These are phyloP conservation scores for Cystoisospora suis DNA, from an alignment of 169 alveolate species.

Conservation along the genomic window DNA sequence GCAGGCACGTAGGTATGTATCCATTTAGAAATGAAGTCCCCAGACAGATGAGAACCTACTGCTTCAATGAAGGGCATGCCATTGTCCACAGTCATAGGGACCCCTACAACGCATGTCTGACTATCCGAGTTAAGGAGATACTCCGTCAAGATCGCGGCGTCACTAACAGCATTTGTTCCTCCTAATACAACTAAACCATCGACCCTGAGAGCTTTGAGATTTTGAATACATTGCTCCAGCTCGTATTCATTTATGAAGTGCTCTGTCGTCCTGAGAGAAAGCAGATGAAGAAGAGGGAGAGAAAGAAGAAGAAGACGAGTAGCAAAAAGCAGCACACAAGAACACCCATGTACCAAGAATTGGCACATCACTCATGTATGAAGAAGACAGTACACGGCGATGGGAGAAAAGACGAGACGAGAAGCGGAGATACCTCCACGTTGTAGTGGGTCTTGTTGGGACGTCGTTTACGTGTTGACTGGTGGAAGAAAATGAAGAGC, in stretches of 20 bases:
- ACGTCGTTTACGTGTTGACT: too few species aligned
- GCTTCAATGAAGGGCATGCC: constrained; percentile 72
- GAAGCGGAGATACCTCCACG: too few species aligned
- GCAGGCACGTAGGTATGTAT: too few species aligned
- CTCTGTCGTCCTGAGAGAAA: constrained; percentile 27
- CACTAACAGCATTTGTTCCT: constrained; percentile 84
- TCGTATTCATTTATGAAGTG: constrained; percentile 6
- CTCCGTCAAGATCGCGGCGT: constrained; percentile 80
- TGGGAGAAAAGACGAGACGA: too few species aligned
- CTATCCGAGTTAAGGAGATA: constrained; percentile 73
- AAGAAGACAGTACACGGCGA: too few species aligned
- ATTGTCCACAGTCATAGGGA: constrained; percentile 49
- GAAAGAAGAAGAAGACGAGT: neutral
- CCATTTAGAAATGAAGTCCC: too few species aligned
- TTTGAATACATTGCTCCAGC: constrained; percentile 47
- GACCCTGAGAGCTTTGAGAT: constrained; percentile 68
- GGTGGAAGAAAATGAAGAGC: too few species aligned
- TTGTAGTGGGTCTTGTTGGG: too few species aligned
- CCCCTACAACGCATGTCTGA: constrained; percentile 77
- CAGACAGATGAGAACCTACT: constrained; percentile 67
- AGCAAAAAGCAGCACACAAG: too few species aligned
- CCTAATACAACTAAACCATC: constrained; percentile 87
- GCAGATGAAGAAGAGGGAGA: neutral
- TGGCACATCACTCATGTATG: too few species aligned
- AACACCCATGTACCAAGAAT: too few species aligned